A percentile compares a stretch with the other conserved stretches of the same genome.
Evolutionary conservation across 345 rosid genomes (phyloP).

Genomic region (Adansonia digitata): DNA sequence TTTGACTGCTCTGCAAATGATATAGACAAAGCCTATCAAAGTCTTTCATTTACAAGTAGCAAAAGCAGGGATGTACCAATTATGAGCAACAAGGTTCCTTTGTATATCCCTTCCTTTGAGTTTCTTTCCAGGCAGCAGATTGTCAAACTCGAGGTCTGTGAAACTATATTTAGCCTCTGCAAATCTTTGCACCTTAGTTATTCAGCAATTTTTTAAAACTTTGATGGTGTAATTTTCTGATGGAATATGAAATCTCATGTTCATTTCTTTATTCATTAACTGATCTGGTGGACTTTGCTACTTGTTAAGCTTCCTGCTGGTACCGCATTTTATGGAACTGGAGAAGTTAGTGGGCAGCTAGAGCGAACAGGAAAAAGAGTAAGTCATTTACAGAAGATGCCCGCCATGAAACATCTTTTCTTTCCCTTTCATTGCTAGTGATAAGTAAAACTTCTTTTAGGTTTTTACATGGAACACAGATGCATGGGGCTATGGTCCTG

Average conservation of each 20-base stretch:
- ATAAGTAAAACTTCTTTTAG: constrained; percentile 27
- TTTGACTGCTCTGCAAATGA: constrained; percentile 61
- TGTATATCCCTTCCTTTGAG: constrained; percentile 43
- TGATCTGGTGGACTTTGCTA: constrained; percentile 14
- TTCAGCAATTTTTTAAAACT: neutral
- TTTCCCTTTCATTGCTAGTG: neutral
- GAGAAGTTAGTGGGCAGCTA: constrained; percentile 91
- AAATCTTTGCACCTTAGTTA: neutral
- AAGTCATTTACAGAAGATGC: constrained; percentile 21
- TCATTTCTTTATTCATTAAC: neutral
- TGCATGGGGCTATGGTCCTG: constrained; percentile 83
- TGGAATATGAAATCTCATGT: neutral
- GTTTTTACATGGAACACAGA: constrained; percentile 88
- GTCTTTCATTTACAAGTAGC: constrained; percentile 55
- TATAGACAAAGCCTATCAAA: constrained; percentile 57
- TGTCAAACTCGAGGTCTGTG: constrained; percentile 61
- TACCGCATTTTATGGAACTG: constrained; percentile 86
- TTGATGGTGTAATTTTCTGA: neutral
- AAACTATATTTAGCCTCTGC: neutral
- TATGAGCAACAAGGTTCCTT: constrained; percentile 36
- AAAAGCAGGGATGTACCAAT: constrained; percentile 54
- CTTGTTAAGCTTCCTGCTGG: constrained; percentile 64
- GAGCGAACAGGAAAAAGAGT: constrained; percentile 92
- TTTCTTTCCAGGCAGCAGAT: constrained; percentile 47
- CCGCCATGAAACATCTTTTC: neutral